Conservation (phyloP, 345 rosid genomes). For the Eucalyptus cloeziana region DNA sequence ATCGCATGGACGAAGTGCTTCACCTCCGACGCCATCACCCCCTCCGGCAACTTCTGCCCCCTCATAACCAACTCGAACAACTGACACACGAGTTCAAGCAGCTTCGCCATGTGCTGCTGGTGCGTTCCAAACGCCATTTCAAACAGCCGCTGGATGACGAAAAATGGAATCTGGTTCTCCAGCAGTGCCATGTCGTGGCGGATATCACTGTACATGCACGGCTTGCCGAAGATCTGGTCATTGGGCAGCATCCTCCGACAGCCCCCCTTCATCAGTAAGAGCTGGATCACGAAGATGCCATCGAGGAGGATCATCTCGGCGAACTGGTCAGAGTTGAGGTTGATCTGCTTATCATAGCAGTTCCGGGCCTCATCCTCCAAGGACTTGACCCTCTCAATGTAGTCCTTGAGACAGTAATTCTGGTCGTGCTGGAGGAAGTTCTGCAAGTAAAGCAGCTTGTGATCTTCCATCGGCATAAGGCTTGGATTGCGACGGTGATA, state of each 20-base stretch:
- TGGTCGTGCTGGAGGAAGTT: not conserved
- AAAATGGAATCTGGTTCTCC: not conserved
- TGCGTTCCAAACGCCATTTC: accelerated
- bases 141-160: accelerated
- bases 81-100: not conserved
- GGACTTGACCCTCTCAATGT: not conserved
- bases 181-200: accelerated
- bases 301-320: not conserved
- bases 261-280: accelerated
- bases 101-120: accelerated
- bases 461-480: not conserved
- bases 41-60: accelerated
- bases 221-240: not conserved
- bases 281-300: not conserved
- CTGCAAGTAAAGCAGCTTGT: not conserved
- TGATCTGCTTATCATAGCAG: not conserved
- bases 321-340: accelerated
- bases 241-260: accelerated
- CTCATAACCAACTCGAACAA: accelerated
- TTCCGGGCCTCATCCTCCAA: not conserved
- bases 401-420: accelerated
- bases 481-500: not conserved
- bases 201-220: accelerated
- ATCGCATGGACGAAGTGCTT: not conserved
- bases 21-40: not conserved